phyloP scores from a whole-genome alignment of 176 grass and related monocot genomes.

The Echinochloa phyllopogon region DNA sequence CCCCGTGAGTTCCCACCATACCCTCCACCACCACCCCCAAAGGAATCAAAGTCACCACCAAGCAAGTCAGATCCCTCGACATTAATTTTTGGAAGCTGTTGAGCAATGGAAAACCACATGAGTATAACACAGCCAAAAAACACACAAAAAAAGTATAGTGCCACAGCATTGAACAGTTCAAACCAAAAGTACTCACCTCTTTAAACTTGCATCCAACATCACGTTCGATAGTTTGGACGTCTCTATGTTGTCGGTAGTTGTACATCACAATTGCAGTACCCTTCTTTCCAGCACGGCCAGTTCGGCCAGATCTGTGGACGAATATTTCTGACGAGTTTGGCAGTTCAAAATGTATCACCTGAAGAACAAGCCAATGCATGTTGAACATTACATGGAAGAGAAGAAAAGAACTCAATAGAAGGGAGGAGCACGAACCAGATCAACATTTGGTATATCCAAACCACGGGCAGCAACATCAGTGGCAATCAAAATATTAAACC shows the following conservation, averaged over 20 bases:
- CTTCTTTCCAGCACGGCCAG: conserved; percentile 95
- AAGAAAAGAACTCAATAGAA: conserved; percentile 7
- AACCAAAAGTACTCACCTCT: conserved; percentile 55
- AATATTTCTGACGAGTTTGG: conserved; percentile 92
- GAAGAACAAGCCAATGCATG: conserved; percentile 2
- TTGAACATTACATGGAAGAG: conserved; percentile 1
- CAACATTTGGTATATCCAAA: conserved; percentile 98
- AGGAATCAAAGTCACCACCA: conserved; percentile 65
- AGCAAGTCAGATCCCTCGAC: conserved; percentile 74
- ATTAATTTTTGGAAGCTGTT: conserved; percentile 80
- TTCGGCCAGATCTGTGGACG: conserved; percentile 95
- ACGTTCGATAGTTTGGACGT: conserved; percentile 67
- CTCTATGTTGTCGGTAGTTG: conserved; percentile 61
- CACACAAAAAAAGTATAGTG: not conserved
- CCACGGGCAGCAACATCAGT: conserved; percentile 98
- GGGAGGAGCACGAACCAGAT: conserved; percentile 66
- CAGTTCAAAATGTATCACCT: conserved; percentile 96
- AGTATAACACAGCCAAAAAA: conserved; percentile 32
- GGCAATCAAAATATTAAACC: conserved; percentile 83
- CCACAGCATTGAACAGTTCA: not conserved
- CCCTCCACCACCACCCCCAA: conserved; percentile 47
- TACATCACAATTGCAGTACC: conserved; percentile 85
- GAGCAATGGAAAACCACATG: conserved; percentile 1
- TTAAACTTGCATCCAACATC: conserved; percentile 78
- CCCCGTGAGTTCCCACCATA: conserved; percentile 33